These are phyloP conservation scores for Mycothermus thermophilus DNA, from an alignment of 495 filamentous ascomycete species.

Conservation along the genomic window DNA sequence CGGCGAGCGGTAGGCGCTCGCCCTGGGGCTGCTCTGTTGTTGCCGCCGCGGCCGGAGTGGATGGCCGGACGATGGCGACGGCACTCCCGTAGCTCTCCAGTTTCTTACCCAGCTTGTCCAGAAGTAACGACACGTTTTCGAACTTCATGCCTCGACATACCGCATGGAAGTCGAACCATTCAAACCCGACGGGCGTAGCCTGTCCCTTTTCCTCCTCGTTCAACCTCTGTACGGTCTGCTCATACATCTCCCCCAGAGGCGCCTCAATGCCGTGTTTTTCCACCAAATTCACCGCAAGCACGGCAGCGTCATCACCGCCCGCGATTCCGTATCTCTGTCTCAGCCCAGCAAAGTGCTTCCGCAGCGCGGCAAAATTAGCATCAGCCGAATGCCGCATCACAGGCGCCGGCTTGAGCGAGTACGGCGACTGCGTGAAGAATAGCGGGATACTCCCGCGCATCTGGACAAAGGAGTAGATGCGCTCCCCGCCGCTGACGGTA, in stretches of 20 bases:
- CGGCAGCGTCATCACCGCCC: too few species aligned
- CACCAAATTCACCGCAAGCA: conserved; percentile 73
- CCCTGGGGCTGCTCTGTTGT: too few species aligned
- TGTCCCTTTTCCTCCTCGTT: conserved; percentile 44
- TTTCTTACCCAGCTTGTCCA: conserved; percentile 50
- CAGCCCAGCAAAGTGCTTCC: conserved; percentile 59
- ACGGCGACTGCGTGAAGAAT: conserved; percentile 87
- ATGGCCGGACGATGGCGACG: too few species aligned
- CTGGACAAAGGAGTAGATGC: conserved; percentile 72
- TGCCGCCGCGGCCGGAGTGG: too few species aligned
- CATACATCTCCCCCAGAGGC: conserved; percentile 62
- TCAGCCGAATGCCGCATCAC: conserved; percentile 62
- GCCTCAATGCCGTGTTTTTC: conserved; percentile 74
- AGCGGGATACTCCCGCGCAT: conserved; percentile 77
- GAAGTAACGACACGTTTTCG: conserved; percentile 70
- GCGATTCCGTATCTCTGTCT: conserved; percentile 55
- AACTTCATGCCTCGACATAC: conserved; percentile 93
- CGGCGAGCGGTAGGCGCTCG: too few species aligned
- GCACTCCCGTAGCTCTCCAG: conserved; percentile 54
- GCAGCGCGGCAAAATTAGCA: conserved; percentile 63
- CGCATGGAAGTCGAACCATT: conserved; percentile 94
- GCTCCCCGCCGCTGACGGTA: too few species aligned
- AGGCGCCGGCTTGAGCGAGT: conserved; percentile 79
- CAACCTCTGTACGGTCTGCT: conserved; percentile 45
- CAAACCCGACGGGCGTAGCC: conserved; percentile 47